Base-by-base conservation (phyloP, 108 stramenopile species). In the Cyclotella sp. region DNA sequence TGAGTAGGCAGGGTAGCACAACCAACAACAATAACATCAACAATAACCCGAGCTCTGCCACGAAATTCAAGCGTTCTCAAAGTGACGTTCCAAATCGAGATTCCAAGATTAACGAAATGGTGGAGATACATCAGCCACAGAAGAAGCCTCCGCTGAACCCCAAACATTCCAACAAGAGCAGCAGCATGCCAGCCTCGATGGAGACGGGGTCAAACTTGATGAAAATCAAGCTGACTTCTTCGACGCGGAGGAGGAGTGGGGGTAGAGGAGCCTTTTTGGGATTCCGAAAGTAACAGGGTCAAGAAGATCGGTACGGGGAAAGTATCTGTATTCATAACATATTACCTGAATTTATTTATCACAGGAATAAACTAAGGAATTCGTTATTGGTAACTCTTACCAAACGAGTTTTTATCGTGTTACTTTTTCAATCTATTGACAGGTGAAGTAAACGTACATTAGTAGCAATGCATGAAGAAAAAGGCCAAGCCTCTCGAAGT, bases 1-100 rank as follows among this genome's bases (percentile, higher is more conserved):
- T 27, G 26, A 58, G 57, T 58, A 22, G 57, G 24, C 57, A 58
- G 22, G 57, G 27, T 3, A 58, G 57, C 26, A 58, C 26, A 58
- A 22, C 6, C 57, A 22, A 15, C 13, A 58, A 24, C 26, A 27
- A 28, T 24, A 51, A 51, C 57, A 22, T 3, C 13, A 58, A 24
- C 26, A 27, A 28, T 24, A 51, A 51, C 18, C 18, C 49, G 3
- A 19, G n/a, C n/a, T 19, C 49, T 3, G 8, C 49, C 18, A 11
- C 21, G 27, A 58, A 24, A 27, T 22, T 22, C 13, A 68, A 30
- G 29, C 67, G 49, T 22, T 15, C 46, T 19, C 67, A 52, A 10
- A 53, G 67, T 68, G 49, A 49, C 2, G 30, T 10, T 34, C 46
- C 10, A 18, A 41, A 63, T n/a, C 16, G 40, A 63, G 40, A 58